Evolutionary conservation across 1,284 basidiomycete species (phyloP), one percentile per base, ranked within the genome.

Genomic region (Caloboletus inedulis): DNA sequence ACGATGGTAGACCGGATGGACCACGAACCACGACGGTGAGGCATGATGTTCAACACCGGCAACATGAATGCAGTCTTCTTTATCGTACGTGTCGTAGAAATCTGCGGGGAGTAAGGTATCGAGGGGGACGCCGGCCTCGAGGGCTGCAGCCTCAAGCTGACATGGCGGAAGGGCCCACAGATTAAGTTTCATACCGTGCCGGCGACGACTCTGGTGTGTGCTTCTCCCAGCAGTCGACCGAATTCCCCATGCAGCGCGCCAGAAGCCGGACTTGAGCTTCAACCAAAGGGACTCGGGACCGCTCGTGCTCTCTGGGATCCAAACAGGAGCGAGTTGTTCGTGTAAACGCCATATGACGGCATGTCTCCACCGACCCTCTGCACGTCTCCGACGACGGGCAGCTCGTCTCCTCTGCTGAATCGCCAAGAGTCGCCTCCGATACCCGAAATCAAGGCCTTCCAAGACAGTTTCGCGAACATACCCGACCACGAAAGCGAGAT

Each of bases 391-490:
- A 62, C 64, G 69, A 34, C 58, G 62, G 47, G 72, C 65, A 58
- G 74, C 66, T 60, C 73, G 70, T 56, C 77, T 64, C 23, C 68
- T 73, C 47, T 66, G 66, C 13, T 74, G 72, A 34, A 77, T 66
- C 2, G 62, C 64, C 23, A 69, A 63, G 50, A 84, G 62, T 8
- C 84, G 80, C 49, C 71, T 74, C n/a, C 80, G 74, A 59, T 86
- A 84, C 1, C 78, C 75, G 6, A 83, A 72, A 62, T 84, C 81
- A 36, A 85, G 75, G 4, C 76, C 78, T 65, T 93, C 90, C 23
- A 90, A 72, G 43, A 92, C 78, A 0, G 83, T 85, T 59, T 89
- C 87, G 14, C 87, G 79, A 12, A 80, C 80, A 48, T 87, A 76
- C 3, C 79, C 77, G 29, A 93, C 80, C 2, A 82, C 80, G 8